Evolutionary conservation across 2,329 filamentous ascomycete species (phyloP).

Genomic region (Paramyrothecium roridum): DNA sequence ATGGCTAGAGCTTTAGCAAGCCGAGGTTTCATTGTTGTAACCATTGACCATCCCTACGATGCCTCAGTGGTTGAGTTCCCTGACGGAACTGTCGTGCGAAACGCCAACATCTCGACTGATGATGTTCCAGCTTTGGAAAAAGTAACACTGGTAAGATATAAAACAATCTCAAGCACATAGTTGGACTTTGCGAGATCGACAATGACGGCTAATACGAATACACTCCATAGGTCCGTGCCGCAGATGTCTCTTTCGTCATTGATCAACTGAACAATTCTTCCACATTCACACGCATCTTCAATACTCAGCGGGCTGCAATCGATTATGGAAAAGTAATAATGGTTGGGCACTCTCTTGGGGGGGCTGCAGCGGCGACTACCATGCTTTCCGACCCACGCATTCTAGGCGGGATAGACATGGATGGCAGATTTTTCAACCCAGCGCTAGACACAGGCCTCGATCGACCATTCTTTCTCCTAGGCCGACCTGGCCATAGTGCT

Average conservation of each 20-base stretch:
- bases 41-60: slow-evolving; percentile 48
- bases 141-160: neutral
- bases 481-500: slow-evolving; percentile 20
- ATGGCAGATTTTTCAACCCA: slow-evolving; percentile 31
- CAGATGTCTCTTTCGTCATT: slow-evolving; percentile 34
- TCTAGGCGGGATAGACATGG: slow-evolving; percentile 34
- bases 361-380: slow-evolving; percentile 30
- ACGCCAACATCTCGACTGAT: slow-evolving; percentile 10
- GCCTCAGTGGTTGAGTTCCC: slow-evolving; percentile 42
- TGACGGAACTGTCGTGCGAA: slow-evolving; percentile 29
- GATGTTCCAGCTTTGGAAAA: neutral
- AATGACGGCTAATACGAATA: too few relatives aligned
- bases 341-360: slow-evolving; percentile 37
- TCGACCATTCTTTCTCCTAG: slow-evolving; percentile 26
- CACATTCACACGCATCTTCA: slow-evolving; percentile 10
- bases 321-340: slow-evolving; percentile 25
- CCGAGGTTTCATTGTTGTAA: slow-evolving; percentile 40
- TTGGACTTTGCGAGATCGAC: neutral
- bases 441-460: slow-evolving; percentile 21
- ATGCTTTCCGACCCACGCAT: slow-evolving; percentile 27
- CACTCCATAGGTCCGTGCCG: slow-evolving; percentile 25
- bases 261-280: slow-evolving; percentile 22
- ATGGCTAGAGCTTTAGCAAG: slow-evolving; percentile 42
- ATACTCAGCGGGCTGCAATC: slow-evolving; percentile 16
- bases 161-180: neutral